Evolutionary conservation across 208 protist genomes (phyloP), one percentile per base, ranked within the genome.

Genomic region (Phytomonas serpens): DNA sequence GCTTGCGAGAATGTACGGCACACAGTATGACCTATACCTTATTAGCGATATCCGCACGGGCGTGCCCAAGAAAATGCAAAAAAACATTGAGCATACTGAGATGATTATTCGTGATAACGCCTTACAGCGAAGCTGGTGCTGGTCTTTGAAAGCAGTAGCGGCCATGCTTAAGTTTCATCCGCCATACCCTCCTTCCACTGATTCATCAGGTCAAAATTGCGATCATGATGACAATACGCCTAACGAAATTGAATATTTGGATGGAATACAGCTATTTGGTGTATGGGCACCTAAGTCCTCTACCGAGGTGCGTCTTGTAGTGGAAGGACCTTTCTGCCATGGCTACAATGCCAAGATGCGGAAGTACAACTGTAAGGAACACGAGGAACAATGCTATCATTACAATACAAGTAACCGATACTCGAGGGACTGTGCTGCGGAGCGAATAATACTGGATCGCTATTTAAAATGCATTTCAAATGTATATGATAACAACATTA

Each of bases 121-220:
- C 16, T 69, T 79, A 36, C 96, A 98, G 79, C 69, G 78, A 69
- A 77, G 87, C 30, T 99, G 93, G 93, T 93, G 92, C 76, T 80
- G 79, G 34, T 83, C 90, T 2, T 83, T 99, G 27, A 69, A 81
- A 29, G 92, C 95, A 27, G 40, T 82, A 31, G 77, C 73, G 11
- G 87, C 86, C 30, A 87, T 99, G 87, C 86, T 99, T 32, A 99
- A 99, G 75, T 99, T 98, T 72, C 86, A 97, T 68, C 92, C 98
- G 57, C 95, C 97, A 7, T 99, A 97, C 78, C 88, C 83, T 10
- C 68, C 74, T 81, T 76, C 78, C 0, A 70, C 38, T 9, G 30
- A 70, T 16, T 38, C 16, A 38, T 38, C 38, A 27, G 36, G 16
- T n/a, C 13, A 57, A 30, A 38, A 32, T 7, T 33, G 67, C 23